Base-by-base conservation (phyloP, 176 grass and related monocot genomes). In the Lolium rigidum region DNA sequence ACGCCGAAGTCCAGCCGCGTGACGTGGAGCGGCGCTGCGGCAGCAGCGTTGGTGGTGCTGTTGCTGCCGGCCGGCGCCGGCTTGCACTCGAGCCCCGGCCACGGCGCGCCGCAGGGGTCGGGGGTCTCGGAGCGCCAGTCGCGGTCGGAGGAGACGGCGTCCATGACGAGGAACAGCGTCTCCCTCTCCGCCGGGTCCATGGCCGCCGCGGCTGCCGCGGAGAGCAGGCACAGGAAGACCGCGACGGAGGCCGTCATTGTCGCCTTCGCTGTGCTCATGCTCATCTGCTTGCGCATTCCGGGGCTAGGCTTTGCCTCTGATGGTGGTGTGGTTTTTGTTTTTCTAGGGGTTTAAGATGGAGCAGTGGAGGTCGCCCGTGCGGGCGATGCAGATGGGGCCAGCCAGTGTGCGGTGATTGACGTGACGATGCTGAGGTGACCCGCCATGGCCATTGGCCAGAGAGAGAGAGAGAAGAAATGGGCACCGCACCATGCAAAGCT, bases 1-100 rank as follows among this genome's bases (percentile, higher is more conserved):
- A 84, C 83, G 35, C 97, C 97, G 48, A 99, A 99, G 87, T 95
- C 97, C 55, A 99, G 88, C 80, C 97, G 82, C n/a, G 94, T 98
- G 61, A 98, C 94, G 78, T 94, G 92, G 71, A 95, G 38, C 24
- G 65, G 78, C 54, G 69, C 47, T 38, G 26, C 76, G 26, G 44
- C 55, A 14, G 38, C 77, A 0, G 4, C 28, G 2, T 47, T 59
- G 13, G 18, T 57, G 63, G 54, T 79, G 47, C 31, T 37, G 63
- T 61, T 79, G 47, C 31, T 37, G 38, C 68, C 38, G 38, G 66
- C 35, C 3, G 25, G 1, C 24, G 3, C 86, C 57, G 90, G 88
- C 81, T 95, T 98, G 92, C 94, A 98, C 74, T 98, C 92, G 43
- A 98, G 94, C 24, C 97, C 94, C 12, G 92, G 91, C 97, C 97